Base-by-base conservation (phyloP, 2,329 filamentous ascomycete genomes). In the Zasmidium citrigriseum region DNA sequence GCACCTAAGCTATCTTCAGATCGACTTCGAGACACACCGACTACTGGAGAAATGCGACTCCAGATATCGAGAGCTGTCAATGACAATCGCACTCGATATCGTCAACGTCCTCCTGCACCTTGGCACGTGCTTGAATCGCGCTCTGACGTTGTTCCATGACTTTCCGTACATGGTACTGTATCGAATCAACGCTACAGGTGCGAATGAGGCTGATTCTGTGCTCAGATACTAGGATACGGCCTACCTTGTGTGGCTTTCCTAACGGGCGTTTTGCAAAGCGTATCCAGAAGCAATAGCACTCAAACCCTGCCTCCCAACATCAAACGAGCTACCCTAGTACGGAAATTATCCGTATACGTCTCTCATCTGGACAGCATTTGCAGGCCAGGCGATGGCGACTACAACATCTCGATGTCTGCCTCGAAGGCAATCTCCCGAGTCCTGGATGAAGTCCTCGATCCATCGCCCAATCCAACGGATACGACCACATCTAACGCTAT, bases 361-460 rank as follows among this genome's bases (percentile, higher is more conserved):
- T 53, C 61, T 7, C 48, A 61, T 9, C 58, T 67, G n/a, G 65
- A 68, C 41, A 59, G 45, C 21, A 64, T 66, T 1, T 65, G 57
- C 50, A 46, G 38, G 7, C 59, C 52, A 1, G 57, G 56, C 14
- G 58, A 68, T 14, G 48, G 63, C 4, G 65, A 68, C n/a, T 54
- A 67, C 27, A 49, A 50, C n/a, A 48, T 67, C 11, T 64, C 60
- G 41, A 54, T 58, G 11, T 58, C 64, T 45, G 64, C 64, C 23
- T 60, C 66, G 1, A 56, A 57, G 21, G 52, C 46, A 1, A 57
- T 68, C 2, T 54, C 66, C 21, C 38, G 50, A 9, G 55, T 58
- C 1, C 45, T 67, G 14, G 66, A 68, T 50, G 64, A 64, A 22
- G 46, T 67, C 1, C 54, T 67, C 4, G 63, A 68, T 41, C 34